Percentiles rank a stretch among this genome's conserved stretches.
Evolutionary conservation across 2,329 filamentous ascomycete species (phyloP).

Genomic region (Penicillium sp.): DNA sequence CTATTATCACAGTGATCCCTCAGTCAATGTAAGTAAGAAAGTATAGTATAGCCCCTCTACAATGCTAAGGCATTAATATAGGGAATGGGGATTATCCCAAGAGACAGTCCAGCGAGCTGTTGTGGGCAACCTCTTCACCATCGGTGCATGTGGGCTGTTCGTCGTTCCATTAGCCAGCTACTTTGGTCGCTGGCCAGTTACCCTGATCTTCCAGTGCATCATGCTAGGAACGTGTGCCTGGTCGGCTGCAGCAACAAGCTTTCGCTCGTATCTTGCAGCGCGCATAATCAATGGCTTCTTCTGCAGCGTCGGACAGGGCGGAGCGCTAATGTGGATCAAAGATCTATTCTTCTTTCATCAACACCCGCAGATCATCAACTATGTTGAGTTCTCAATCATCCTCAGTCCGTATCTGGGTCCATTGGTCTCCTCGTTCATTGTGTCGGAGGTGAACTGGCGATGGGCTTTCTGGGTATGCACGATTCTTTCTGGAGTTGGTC

Average conservation of each 20-base stretch:
- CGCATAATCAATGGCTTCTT: conserved; percentile 56
- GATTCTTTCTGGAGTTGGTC: conserved; percentile 40
- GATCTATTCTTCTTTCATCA: conserved; percentile 52
- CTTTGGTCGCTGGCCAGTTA: conserved; percentile 53
- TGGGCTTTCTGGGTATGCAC: conserved; percentile 46
- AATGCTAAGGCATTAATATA: neutral
- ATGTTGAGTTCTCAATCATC: conserved; percentile 47
- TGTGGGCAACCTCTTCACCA: conserved; percentile 53
- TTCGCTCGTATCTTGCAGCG: conserved; percentile 36
- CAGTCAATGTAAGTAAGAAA: conserved; percentile 39
- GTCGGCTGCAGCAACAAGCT: conserved; percentile 17
- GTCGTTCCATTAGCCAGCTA: conserved; percentile 51
- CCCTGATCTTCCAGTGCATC: conserved; percentile 49
- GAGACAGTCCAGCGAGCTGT: neutral
- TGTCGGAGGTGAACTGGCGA: conserved; percentile 44
- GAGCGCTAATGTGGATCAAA: conserved; percentile 53
- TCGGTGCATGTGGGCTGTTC: conserved; percentile 51
- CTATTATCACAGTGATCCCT: conserved; percentile 48
- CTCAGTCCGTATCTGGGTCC: conserved; percentile 44
- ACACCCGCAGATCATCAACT: conserved; percentile 49
- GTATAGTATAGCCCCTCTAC: neutral
- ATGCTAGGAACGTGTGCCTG: conserved; percentile 48
- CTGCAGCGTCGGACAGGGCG: conserved; percentile 49
- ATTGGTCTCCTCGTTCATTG: conserved; percentile 46
- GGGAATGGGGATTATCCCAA: conserved; percentile 6